Evolutionary conservation across 768 basidiomycete species (phyloP), one percentile per base, ranked within the genome.

Genomic region (Rhodosporidiobolus odoratus): DNA sequence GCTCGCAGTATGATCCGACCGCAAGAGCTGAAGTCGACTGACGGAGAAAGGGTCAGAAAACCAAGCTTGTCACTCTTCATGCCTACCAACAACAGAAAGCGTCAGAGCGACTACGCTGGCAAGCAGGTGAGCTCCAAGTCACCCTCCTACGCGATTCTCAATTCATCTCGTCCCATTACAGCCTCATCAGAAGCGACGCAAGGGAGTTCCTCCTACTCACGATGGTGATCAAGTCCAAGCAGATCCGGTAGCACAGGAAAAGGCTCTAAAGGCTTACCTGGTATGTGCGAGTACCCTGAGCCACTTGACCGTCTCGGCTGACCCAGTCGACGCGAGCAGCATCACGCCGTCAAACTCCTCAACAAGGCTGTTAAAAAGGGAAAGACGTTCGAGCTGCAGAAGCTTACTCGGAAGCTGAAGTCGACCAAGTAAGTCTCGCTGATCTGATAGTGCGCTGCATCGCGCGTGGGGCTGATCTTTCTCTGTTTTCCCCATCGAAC

Each of bases 331-430:
- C 7, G 1, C 25, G 23, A n/a, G 17, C 67, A 74, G 73, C 65
- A 65, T 57, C 69, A 74, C 40, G 73, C 73, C 37, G 41, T 65
- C 54, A 68, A 68, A 43, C 25, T 74, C 15, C 41, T 74, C 21
- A 25, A 40, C 40, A 74, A 74, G 43, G 69, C 66, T 21, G 52
- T 70, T 56, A 77, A 77, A 67, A 77, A 74, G 62, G 56, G 65
- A 19, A 65, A 71, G 60, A 75, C 73, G 38, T 75, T 76, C 60
- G 76, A 77, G 65, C n/a, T 75, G 19, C 76, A 77, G 65, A 77
- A 77, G 62, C 57, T 77, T 10, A 68, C 65, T 4, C 57, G 73
- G 13, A 77, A 77, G 69, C 60, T 76, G 63, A 77, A 76, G 53
- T 10, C 37, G 43, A 61, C 71, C 5, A 62, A 53, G 69, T 69